Evolutionary conservation across 192 early-diverging fungal species (phyloP).

Genomic region (Geosiphon pyriformis): DNA sequence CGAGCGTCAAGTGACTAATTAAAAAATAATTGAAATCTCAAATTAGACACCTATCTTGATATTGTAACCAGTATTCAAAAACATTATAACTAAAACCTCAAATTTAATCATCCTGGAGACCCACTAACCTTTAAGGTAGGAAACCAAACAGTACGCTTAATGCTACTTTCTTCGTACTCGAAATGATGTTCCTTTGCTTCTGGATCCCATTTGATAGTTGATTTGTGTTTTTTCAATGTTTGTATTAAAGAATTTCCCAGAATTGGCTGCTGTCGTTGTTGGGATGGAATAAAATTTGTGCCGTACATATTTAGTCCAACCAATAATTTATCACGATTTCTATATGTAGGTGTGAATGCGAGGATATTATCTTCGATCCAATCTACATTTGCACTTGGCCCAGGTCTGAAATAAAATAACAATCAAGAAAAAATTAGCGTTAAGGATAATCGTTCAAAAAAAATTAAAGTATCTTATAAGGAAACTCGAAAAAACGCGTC

Average conservation of each 20-base stretch:
- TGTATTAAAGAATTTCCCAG: constrained; percentile 21
- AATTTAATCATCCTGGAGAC: background rate
- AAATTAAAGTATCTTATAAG: background rate
- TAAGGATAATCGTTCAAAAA: background rate
- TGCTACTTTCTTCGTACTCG: constrained; percentile 26
- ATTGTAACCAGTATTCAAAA: too few relatives aligned
- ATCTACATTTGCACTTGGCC: constrained; percentile 32
- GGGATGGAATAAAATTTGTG: constrained; percentile 18
- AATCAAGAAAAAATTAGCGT: background rate
- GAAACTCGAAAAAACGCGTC: background rate
- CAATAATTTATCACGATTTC: constrained; percentile 30
- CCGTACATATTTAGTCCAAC: constrained; percentile 37
- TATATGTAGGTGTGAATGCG: constrained; percentile 19
- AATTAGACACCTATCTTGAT: background rate
- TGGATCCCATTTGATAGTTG: constrained; percentile 24
- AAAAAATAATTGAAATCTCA: background rate
- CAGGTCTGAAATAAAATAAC: constrained; percentile 24
- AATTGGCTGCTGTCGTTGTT: constrained; percentile 15
- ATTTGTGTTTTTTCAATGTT: constrained; percentile 3
- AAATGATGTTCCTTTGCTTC: constrained; percentile 25
- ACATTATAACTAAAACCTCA: too few relatives aligned
- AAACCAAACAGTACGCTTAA: constrained; percentile 24
- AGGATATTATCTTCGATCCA: constrained; percentile 39
- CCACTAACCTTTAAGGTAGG: constrained; percentile 27
- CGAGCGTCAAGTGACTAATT: constrained; percentile 26